Base-by-base conservation (phyloP, 176 grass and related monocot genomes). In the Pharus latifolius region DNA sequence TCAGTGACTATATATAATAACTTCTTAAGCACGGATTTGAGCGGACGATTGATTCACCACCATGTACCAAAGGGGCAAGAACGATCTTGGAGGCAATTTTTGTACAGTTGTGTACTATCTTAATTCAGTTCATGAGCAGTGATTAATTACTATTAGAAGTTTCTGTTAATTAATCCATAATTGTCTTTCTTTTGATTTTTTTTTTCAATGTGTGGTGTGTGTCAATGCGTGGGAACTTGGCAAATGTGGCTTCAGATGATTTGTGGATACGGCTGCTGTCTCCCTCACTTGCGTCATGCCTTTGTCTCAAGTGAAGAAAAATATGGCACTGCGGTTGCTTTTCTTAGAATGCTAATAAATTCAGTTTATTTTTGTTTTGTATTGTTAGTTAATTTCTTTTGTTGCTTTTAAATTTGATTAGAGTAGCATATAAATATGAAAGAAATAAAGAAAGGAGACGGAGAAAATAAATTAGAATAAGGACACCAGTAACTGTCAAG, bases 1-100 rank as follows among this genome's bases (percentile, higher is more conserved):
- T 86, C 41, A 86, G 72, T 71, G 83, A 86, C 57, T 86, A 86
- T 49, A 71, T 86, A 77, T 76, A 80, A 46, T n/a, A 56, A 16
- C 26, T 46, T 31, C 19, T 5, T 20, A 26, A 46, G 74, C 53
- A 67, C 75, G 40, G 78, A 11, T 43, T 43, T 26, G 22, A 70
- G 29, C 63, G 67, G 43, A 49, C 12, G 28, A 65, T 27, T 67
- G 37, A 25, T 52, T 49, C 19, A 60, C 25, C 73, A 63, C 28
- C n/a, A n/a, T n/a, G 68, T 52, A 70, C 82, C 11, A 17, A 65
- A 34, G 17, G 1, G 29, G 30, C 45, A 48, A 73, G 49, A 20
- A 42, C 49, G 50, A 79, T 74, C 76, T 22, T 29, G 43, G 24
- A 25, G 27, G 46, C 47, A 15, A 63, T 75, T 80, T 86, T 80